phyloP scores from a whole-genome alignment of 2,329 filamentous ascomycete species.

The Fusarium staphyleae region DNA sequence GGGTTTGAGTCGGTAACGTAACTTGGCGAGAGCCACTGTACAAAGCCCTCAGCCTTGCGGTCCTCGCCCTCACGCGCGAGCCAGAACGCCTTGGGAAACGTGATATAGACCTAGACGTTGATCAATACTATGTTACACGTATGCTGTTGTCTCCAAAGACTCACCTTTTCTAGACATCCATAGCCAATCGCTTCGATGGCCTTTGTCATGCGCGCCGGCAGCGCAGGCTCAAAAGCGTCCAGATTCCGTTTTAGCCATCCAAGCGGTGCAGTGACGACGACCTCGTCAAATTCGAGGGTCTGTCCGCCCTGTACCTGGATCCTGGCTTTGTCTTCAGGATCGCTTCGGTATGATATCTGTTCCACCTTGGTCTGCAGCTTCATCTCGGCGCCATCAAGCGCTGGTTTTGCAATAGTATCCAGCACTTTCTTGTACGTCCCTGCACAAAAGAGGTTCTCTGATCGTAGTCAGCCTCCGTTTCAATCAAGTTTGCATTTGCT shows the following conservation, averaged over 20 bases:
- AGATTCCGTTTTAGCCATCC: constrained; percentile 71
- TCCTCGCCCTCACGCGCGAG: constrained; percentile 49
- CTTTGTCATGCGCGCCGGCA: constrained; percentile 63
- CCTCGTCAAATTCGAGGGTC: constrained; percentile 66
- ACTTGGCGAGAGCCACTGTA: constrained; percentile 74
- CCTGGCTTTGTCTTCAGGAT: constrained; percentile 46
- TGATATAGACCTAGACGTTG: constrained; percentile 61
- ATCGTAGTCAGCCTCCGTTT: constrained; percentile 1
- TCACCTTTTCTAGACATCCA: constrained; percentile 72
- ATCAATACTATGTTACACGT: constrained; percentile 4
- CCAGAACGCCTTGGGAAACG: constrained; percentile 82
- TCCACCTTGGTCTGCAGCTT: constrained; percentile 57
- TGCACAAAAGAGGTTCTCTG: constrained; percentile 67
- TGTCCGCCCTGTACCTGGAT: constrained; percentile 57
- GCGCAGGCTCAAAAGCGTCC: constrained; percentile 65
- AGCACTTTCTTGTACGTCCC: constrained; percentile 67
- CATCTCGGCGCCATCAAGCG: constrained; percentile 61
- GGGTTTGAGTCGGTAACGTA: constrained; percentile 71
- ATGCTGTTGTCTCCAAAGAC: too few relatives aligned
- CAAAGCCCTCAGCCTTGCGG: constrained; percentile 68
- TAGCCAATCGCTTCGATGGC: constrained; percentile 73
- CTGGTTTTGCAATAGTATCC: constrained; percentile 65
- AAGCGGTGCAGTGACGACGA: constrained; percentile 72
- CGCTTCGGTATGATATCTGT: constrained; percentile 48
- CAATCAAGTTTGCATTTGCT: constrained; percentile 21